These are phyloP conservation scores for Hypsizygus marmoreus DNA, from an alignment of 768 basidiomycete genomes.

Conservation along the genomic window DNA sequence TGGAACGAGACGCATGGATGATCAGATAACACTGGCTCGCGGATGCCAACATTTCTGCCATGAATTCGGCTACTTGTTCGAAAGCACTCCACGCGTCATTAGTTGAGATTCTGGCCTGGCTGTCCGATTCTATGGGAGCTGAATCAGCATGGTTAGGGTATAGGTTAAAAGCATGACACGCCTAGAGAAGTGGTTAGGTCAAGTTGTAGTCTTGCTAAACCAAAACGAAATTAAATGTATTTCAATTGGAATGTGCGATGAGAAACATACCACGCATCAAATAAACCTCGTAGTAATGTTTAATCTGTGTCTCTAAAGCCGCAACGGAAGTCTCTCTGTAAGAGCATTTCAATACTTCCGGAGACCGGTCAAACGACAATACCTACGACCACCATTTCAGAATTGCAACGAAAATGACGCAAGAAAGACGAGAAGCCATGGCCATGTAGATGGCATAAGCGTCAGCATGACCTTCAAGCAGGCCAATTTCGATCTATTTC, in stretches of 20 bases:
- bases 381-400: constrained; percentile 26
- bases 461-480: constrained; percentile 19
- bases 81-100: constrained; percentile 28
- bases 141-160: background rate
- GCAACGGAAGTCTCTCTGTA: constrained; percentile 12
- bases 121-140: constrained; percentile 22
- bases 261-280: constrained; percentile 26
- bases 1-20: constrained; percentile 27
- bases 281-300: constrained; percentile 26
- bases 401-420: constrained; percentile 16
- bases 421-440: constrained; percentile 17
- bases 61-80: constrained; percentile 21
- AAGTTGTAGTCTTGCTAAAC: constrained; percentile 18
- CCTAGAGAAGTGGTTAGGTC: constrained; percentile 28
- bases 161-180: constrained; percentile 1
- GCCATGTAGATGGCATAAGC: constrained; percentile 18
- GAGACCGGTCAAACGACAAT: too few relatives aligned
- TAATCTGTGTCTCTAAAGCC: constrained; percentile 18
- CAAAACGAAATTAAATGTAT: background rate
- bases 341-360: background rate
- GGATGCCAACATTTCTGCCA: constrained; percentile 19
- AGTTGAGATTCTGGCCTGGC: constrained; percentile 17
- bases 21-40: constrained; percentile 34
- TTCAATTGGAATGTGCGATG: background rate
- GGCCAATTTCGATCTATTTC: constrained; percentile 25